Conservation (phyloP, 179 eudicot genomes). For the Vitellaria paradoxa region DNA sequence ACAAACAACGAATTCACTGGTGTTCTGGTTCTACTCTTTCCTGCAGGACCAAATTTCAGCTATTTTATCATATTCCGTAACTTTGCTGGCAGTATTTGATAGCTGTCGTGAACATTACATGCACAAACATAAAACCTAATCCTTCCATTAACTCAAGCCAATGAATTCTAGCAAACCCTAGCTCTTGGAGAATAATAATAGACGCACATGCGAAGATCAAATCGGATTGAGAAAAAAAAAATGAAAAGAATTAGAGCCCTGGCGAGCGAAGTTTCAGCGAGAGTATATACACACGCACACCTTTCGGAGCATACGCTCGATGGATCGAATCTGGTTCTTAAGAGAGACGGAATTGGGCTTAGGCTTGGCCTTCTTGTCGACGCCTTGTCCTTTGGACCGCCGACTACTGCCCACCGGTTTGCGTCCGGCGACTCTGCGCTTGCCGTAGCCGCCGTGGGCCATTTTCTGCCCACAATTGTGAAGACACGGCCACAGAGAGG, state of each 20-base stretch:
- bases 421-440: constrained; percentile 53
- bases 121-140: neutral
- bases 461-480: constrained; percentile 17
- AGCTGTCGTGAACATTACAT: neutral
- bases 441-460: constrained; percentile 79
- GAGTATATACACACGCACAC: constrained; percentile 14
- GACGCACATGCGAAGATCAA: neutral
- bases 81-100: neutral
- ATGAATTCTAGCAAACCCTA: constrained; percentile 5
- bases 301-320: constrained; percentile 80
- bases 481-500: neutral
- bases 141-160: neutral
- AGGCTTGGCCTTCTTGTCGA: constrained; percentile 45
- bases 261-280: neutral
- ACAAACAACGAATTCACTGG: neutral
- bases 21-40: neutral
- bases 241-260: neutral
- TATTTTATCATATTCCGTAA: too few relatives aligned
- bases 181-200: neutral
- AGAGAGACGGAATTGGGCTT: constrained; percentile 65
- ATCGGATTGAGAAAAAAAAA: neutral
- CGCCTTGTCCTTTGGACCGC: constrained; percentile 41
- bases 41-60: neutral
- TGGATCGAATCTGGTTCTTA: constrained; percentile 86
- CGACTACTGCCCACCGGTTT: constrained; percentile 39